phyloP scores from a whole-genome alignment of 2,329 filamentous ascomycete species.

The Epichloe gansuensis region DNA sequence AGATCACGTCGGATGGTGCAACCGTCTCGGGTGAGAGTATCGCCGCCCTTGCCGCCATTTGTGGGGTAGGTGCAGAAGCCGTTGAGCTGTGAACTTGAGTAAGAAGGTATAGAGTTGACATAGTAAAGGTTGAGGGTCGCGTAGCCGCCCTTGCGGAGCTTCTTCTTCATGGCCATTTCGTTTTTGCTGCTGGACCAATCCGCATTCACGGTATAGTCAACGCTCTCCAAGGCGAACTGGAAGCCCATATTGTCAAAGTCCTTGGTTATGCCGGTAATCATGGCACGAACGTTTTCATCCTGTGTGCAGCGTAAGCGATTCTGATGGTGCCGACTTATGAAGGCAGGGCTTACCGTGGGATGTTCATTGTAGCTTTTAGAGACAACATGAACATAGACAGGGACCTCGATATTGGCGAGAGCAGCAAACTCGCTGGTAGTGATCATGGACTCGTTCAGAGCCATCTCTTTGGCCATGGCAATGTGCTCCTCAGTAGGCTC shows the following conservation, averaged over 20 bases:
- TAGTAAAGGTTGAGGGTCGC: constrained; percentile 32
- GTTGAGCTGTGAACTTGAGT: constrained; percentile 6
- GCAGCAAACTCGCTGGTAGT: background rate
- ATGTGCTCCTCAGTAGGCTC: constrained; percentile 1
- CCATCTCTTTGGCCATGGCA: background rate
- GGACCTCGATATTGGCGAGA: background rate
- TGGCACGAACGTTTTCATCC: background rate
- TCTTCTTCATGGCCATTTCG: background rate
- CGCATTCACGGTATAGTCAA: background rate
- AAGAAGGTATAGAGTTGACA: constrained; percentile 3
- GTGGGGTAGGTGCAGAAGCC: background rate
- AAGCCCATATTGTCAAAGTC: background rate
- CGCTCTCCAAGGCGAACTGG: background rate
- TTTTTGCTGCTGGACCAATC: background rate
- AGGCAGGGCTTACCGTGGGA: background rate
- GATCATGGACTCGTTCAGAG: background rate
- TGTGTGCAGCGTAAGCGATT: background rate
- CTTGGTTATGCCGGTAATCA: background rate
- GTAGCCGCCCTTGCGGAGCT: constrained; percentile 25
- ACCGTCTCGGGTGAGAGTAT: constrained; percentile 9
- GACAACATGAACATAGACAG: constrained; percentile 2
- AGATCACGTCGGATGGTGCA: constrained; percentile 10
- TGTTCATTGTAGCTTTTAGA: background rate
- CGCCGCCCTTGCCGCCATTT: constrained; percentile 9
- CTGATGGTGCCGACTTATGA: background rate